A percentile compares a stretch with the other conserved stretches of the same genome.
Evolutionary conservation across 768 basidiomycete genomes (phyloP).

Genomic region (Mrakia hoshinonis): DNA sequence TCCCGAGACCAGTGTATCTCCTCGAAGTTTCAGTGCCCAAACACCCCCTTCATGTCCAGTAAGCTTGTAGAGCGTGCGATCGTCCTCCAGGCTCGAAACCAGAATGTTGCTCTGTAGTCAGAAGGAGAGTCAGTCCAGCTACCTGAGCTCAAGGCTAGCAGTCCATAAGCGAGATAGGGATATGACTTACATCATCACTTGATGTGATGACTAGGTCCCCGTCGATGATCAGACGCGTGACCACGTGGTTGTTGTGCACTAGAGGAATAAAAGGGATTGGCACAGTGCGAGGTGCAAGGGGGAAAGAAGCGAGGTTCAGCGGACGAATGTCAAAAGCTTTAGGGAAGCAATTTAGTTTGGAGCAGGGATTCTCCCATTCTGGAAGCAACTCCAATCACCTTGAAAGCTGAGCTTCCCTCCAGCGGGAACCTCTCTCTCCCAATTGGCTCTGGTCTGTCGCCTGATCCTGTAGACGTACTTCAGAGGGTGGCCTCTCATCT

Average conservation of each 20-base stretch:
- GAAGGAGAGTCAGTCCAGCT: neutral
- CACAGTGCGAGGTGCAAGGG: conserved; percentile 71
- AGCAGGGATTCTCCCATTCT: neutral
- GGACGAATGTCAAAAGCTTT: neutral
- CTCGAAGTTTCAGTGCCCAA: conserved; percentile 69
- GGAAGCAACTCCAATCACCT: conserved; percentile 4
- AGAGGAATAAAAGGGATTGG: conserved; percentile 68
- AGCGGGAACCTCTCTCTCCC: conserved; percentile 4
- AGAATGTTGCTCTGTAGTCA: conserved; percentile 63
- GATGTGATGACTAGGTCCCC: conserved; percentile 89
- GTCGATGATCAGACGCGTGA: conserved; percentile 91
- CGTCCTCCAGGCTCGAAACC: conserved; percentile 75
- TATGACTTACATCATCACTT: conserved; percentile 60
- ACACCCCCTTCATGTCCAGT: conserved; percentile 94
- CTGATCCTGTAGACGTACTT: conserved; percentile 9
- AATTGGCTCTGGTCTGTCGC: conserved; percentile 1
- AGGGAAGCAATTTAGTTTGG: neutral
- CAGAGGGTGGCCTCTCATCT: conserved; percentile 6
- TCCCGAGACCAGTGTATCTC: conserved; percentile 67
- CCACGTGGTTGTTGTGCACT: conserved; percentile 57
- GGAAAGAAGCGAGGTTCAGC: conserved; percentile 32
- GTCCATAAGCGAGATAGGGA: conserved; percentile 2
- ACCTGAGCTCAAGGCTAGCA: neutral
- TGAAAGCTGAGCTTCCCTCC: conserved; percentile 5
- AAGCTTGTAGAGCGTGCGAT: conserved; percentile 61